Percentiles rank a stretch among this genome's conserved stretches.
Evolutionary conservation across 202 grass and related monocot species (phyloP).

Genomic region (Panicum hallii): DNA sequence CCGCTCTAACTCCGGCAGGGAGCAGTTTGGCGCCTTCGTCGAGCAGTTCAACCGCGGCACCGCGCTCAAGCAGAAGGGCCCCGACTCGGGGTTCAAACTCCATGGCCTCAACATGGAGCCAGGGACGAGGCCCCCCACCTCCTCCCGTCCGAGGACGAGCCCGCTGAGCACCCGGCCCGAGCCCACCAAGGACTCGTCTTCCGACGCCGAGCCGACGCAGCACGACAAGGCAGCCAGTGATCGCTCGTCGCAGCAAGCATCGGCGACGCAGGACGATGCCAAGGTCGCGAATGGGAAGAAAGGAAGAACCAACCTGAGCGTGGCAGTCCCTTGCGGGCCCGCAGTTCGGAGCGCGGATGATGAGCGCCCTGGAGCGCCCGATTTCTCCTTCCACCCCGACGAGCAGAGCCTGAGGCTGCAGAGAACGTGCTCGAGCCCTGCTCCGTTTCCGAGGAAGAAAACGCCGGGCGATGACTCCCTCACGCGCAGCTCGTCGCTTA

Average conservation of each 20-base stretch:
- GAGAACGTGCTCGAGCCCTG: slow-evolving; percentile 47
- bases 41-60: slow-evolving; percentile 59
- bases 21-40: slow-evolving; percentile 58
- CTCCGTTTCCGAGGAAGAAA: slow-evolving; percentile 47
- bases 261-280: slow-evolving; percentile 32
- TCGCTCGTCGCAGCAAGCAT: neutral
- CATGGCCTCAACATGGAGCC: slow-evolving; percentile 62
- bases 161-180: slow-evolving; percentile 15
- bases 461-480: neutral
- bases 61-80: slow-evolving; percentile 36
- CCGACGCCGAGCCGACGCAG: neutral
- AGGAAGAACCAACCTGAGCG: slow-evolving; percentile 13
- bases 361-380: slow-evolving; percentile 25
- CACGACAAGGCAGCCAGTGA: slow-evolving; percentile 4
- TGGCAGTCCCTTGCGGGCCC: neutral
- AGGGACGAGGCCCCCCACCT: slow-evolving; percentile 15
- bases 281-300: slow-evolving; percentile 28
- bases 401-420: slow-evolving; percentile 45
- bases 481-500: slow-evolving; percentile 26
- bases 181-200: neutral
- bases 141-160: slow-evolving; percentile 15
- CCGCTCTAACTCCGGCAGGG: slow-evolving; percentile 54
- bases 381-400: slow-evolving; percentile 60
- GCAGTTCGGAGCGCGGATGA: neutral
- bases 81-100: slow-evolving; percentile 48